Conservation (phyloP, 106 monocot species). For the Allium cepa region DNA sequence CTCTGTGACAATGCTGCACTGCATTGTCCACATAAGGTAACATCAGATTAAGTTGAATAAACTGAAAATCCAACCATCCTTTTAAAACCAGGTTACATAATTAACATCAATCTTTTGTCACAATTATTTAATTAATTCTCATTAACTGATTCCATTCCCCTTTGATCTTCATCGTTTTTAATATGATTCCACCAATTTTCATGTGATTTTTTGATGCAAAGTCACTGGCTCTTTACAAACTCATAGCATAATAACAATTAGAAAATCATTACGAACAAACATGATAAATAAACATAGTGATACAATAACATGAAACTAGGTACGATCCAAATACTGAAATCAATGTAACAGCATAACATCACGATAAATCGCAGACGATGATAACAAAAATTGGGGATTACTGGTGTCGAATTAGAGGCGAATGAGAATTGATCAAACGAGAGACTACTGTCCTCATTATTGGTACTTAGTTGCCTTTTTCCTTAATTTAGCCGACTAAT, state of each 20-base stretch:
- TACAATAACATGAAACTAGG: background rate
- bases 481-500: no score
- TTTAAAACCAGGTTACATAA: no score
- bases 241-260: background rate
- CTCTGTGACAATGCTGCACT: slow-evolving; percentile 25
- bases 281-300: no score
- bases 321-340: background rate
- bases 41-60: background rate
- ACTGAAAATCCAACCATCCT: background rate
- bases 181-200: no score
- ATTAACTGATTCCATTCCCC: background rate
- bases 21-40: background rate
- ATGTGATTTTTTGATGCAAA: background rate
- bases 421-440: slow-evolving; percentile 24
- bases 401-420: slow-evolving; percentile 6
- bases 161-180: no score
- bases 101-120: no score
- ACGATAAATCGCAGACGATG: background rate
- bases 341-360: background rate
- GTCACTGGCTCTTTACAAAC: background rate
- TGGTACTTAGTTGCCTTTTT: no score
- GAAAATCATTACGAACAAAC: background rate
- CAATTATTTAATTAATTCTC: background rate
- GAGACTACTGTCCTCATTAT: slow-evolving; percentile 20
- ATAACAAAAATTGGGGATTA: slow-evolving; percentile 1